Percentiles rank a stretch among this genome's conserved stretches.
These are phyloP conservation scores for Chlamydomonas sp. DNA, from an alignment of 139 green algal species.

Conservation along the genomic window DNA sequence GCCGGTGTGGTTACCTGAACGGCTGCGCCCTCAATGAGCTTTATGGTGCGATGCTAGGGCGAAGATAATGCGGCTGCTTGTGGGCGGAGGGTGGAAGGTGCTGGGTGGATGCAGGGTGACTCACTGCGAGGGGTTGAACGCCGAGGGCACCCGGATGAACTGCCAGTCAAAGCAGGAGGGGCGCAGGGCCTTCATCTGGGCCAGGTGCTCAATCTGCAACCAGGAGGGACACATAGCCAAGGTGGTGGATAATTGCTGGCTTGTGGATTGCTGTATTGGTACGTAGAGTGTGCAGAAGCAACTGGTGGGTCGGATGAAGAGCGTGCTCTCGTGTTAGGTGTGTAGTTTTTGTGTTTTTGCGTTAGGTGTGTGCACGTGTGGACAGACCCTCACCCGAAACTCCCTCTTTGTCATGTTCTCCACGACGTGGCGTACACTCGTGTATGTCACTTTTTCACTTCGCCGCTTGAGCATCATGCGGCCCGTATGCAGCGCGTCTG, in stretches of 20 bases:
- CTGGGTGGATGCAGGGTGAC: not conserved
- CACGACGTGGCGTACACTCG: slow-evolving; percentile 22
- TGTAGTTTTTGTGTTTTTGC: not conserved
- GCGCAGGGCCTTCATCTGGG: slow-evolving; percentile 64
- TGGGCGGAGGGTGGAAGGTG: not conserved
- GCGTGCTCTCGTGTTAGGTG: too few species aligned
- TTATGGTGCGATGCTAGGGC: too few species aligned
- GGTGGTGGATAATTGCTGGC: too few species aligned
- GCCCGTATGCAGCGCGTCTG: slow-evolving; percentile 26
- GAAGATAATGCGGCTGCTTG: not conserved
- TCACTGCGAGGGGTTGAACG: slow-evolving; percentile 14
- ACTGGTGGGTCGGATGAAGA: not conserved
- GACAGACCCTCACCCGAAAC: slow-evolving; percentile 5
- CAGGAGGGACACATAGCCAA: not conserved
- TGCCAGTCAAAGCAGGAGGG: slow-evolving; percentile 62
- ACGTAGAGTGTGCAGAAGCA: not conserved
- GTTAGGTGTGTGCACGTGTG: not conserved
- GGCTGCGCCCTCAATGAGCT: too few species aligned
- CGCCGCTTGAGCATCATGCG: slow-evolving; percentile 34
- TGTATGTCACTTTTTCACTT: slow-evolving; percentile 16
- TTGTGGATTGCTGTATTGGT: too few species aligned
- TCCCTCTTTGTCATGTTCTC: slow-evolving; percentile 40
- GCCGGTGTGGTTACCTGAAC: too few species aligned
- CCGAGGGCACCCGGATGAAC: slow-evolving; percentile 43
- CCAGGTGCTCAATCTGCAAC: slow-evolving; percentile 54